Conservation (phyloP, 495 filamentous ascomycete species). For the Aspergillus baeticus region DNA sequence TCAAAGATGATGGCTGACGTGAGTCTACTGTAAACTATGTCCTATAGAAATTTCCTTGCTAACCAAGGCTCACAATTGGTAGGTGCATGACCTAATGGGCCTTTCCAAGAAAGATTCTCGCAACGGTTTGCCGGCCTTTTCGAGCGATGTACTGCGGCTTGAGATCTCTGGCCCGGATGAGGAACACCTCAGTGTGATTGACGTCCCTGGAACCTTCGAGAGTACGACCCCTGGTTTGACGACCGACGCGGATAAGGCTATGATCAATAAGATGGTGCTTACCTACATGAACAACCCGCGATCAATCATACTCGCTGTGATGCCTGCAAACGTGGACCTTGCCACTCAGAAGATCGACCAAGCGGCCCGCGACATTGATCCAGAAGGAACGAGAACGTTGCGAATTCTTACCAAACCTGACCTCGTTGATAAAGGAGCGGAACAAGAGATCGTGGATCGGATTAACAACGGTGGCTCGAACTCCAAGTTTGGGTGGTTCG, state of each 20-base stretch:
- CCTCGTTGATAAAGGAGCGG: conserved; percentile 48
- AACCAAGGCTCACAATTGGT: not conserved
- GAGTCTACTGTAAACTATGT: too few species aligned
- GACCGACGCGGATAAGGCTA: conserved; percentile 44
- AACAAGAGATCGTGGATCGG: conserved; percentile 42
- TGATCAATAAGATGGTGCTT: conserved; percentile 53
- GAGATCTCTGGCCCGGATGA: conserved; percentile 57
- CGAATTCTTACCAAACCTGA: conserved; percentile 63
- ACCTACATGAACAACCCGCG: conserved; percentile 52
- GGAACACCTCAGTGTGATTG: conserved; percentile 59
- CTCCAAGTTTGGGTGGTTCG: conserved; percentile 52
- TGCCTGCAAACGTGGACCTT: conserved; percentile 63
- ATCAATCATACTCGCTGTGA: conserved; percentile 56
- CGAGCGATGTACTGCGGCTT: conserved; percentile 55
- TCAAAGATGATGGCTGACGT: conserved; percentile 25
- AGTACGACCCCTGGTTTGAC: conserved; percentile 45
- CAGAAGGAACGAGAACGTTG: conserved; percentile 49
- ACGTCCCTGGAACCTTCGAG: conserved; percentile 64
- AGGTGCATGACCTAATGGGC: conserved; percentile 32
- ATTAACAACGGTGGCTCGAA: conserved; percentile 38
- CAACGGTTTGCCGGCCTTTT: conserved; percentile 41
- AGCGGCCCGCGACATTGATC: conserved; percentile 51
- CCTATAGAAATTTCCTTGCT: too few species aligned
- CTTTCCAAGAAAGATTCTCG: conserved; percentile 13
- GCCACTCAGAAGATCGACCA: conserved; percentile 59